These are phyloP conservation scores for Neonectria coccinea DNA, from an alignment of 2,329 filamentous ascomycete species.

Conservation along the genomic window DNA sequence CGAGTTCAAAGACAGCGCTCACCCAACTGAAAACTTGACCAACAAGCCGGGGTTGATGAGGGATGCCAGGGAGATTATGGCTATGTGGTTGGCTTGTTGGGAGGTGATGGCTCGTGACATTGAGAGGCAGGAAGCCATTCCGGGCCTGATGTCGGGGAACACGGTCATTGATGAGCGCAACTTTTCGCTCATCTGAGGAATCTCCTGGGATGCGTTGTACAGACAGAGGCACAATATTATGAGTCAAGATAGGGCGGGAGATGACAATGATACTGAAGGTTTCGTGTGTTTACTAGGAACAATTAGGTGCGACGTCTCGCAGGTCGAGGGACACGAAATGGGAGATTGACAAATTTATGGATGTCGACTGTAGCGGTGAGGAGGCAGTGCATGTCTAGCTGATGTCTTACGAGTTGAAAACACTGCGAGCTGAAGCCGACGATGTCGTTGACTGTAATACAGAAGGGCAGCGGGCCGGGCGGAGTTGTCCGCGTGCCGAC, in stretches of 20 bases:
- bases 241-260: conserved; percentile 29
- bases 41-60: conserved; percentile 18
- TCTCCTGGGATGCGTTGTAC: conserved; percentile 25
- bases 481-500: conserved; percentile 7
- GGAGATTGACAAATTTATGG: conserved; percentile 21
- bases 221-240: conserved; percentile 27
- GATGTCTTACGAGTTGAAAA: conserved; percentile 12
- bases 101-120: conserved; percentile 54
- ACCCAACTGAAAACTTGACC: conserved; percentile 22
- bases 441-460: conserved; percentile 18
- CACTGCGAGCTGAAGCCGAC: background rate
- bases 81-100: conserved; percentile 52
- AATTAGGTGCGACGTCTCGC: conserved; percentile 37
- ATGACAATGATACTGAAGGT: conserved; percentile 28
- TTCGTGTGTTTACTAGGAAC: conserved; percentile 35
- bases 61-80: conserved; percentile 40
- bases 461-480: conserved; percentile 2
- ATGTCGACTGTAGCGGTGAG: conserved; percentile 17
- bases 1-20: conserved; percentile 35
- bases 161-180: conserved; percentile 55
- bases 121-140: conserved; percentile 50
- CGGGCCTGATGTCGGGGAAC: conserved; percentile 52
- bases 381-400: conserved; percentile 1
- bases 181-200: conserved; percentile 38
- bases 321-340: conserved; percentile 37